These are phyloP conservation scores for Aphanomyces cochlioides DNA, from an alignment of 352 stramenopile genomes.

Conservation along the genomic window DNA sequence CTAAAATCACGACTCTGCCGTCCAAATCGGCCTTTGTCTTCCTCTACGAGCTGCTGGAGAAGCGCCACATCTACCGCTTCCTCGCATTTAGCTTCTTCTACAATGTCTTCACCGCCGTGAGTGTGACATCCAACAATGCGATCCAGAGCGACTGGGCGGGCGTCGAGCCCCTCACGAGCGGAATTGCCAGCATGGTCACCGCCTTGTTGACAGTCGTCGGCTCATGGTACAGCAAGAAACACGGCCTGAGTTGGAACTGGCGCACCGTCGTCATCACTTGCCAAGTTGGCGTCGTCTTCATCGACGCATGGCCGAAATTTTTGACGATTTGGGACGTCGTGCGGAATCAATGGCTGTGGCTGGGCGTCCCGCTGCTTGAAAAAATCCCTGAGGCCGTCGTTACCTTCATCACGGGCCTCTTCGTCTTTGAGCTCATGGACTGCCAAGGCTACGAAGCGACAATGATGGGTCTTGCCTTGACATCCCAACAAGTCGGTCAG, in stretches of 20 bases:
- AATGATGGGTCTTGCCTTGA: constrained; percentile 1
- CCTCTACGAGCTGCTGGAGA: constrained; percentile 40
- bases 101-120: constrained; percentile 43
- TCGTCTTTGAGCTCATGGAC: constrained; percentile 40
- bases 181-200: constrained; percentile 37
- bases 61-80: constrained; percentile 47
- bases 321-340: constrained; percentile 49
- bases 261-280: constrained; percentile 38
- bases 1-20: background rate
- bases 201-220: constrained; percentile 35
- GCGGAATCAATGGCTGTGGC: constrained; percentile 58
- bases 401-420: constrained; percentile 52
- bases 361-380: constrained; percentile 45
- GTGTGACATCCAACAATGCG: constrained; percentile 41
- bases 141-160: constrained; percentile 43
- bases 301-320: constrained; percentile 52
- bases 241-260: constrained; percentile 49
- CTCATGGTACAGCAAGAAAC: background rate
- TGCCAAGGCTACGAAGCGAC: constrained; percentile 22
- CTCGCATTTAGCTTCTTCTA: constrained; percentile 49
- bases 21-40: background rate
- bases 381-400: constrained; percentile 43
- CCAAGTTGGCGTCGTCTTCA: constrained; percentile 39
- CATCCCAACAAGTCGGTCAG: background rate
- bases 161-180: constrained; percentile 45